Evolutionary conservation across 768 basidiomycete species (phyloP), one percentile per base, ranked within the genome.

Genomic region (Pleurotus eryngii): DNA sequence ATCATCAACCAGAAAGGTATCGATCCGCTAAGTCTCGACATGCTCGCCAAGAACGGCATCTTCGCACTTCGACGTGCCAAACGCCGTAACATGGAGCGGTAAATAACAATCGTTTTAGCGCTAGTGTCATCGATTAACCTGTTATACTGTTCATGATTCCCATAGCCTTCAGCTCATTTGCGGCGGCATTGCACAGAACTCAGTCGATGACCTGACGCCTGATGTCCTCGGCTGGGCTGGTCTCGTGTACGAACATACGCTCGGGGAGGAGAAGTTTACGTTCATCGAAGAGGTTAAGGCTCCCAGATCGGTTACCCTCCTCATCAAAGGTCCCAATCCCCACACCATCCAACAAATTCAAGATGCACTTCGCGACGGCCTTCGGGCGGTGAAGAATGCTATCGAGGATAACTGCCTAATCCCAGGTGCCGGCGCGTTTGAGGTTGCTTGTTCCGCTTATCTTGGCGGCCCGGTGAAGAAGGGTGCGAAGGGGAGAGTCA

Each of bases 1-100:
- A 73, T 98, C 55, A 89, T 99, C 75, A 99, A 98, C 72, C 97
- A 99, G 74, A 99, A 99, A 73, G 97, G 97, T 61, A 99, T 99
- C 62, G 97, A 99, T 71, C 97, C 97, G 5, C 83, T 99, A 69
- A 92, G 90, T 65, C 80, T 99, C 56, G 97, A 99, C 72, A 87
- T 98, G 42, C 78, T 99, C 40, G 95, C 92, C 45, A 98, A 98
- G 81, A 91, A 94, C 72, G 96, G 95, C 11, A 98, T 99, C 61
- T 74, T 99, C 57, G 96, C 94, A 18, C 81, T 99, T 50, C 83
- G 97, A 60, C 81, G 97, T 59, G 97, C 97, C 15, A 99, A 99
- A 79, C 81, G 97, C 68, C 86, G 97, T 66, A 99, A 99, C 70
- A 98, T 99, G 97, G 97, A 99, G 72, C 81, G 95, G 94, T 93